phyloP scores from a whole-genome alignment of 164 flowering plant species.

The Stephania cephalantha region DNA sequence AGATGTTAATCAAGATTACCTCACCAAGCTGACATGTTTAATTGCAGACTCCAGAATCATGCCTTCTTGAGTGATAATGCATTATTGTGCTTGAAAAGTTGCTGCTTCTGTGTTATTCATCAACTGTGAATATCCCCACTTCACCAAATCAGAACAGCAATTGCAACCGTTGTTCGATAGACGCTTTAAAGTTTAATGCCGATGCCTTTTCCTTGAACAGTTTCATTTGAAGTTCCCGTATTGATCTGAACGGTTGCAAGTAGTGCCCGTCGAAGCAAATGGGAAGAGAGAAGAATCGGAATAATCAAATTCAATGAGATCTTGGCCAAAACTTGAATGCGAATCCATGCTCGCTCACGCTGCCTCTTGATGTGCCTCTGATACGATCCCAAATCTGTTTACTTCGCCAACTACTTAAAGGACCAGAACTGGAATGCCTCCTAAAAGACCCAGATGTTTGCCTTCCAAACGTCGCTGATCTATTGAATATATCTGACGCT shows the following conservation, averaged over 20 bases:
- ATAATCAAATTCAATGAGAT: neutral
- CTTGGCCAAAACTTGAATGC: slow-evolving; percentile 21
- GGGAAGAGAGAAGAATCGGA: neutral
- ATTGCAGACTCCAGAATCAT: neutral
- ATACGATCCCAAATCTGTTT: slow-evolving; percentile 46
- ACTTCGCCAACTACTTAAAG: slow-evolving; percentile 40
- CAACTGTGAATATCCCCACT: neutral
- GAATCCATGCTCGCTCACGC: slow-evolving; percentile 52
- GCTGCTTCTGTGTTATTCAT: neutral
- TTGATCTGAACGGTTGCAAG: neutral
- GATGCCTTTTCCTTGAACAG: neutral
- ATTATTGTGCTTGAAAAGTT: neutral
- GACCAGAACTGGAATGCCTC: slow-evolving; percentile 70
- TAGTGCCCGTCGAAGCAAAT: neutral
- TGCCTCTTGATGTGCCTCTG: slow-evolving; percentile 44
- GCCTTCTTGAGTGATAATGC: neutral
- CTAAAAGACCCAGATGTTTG: slow-evolving; percentile 55
- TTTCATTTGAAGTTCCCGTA: neutral
- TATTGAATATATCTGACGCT: slow-evolving; percentile 43
- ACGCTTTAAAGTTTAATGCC: neutral
- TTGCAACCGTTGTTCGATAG: neutral
- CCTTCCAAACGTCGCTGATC: slow-evolving; percentile 31
- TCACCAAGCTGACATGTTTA: neutral
- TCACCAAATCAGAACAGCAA: neutral
- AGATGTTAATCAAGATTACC: neutral